Evolutionary conservation across 2,329 filamentous ascomycete species (phyloP).

Genomic region (Cercospora janseana): DNA sequence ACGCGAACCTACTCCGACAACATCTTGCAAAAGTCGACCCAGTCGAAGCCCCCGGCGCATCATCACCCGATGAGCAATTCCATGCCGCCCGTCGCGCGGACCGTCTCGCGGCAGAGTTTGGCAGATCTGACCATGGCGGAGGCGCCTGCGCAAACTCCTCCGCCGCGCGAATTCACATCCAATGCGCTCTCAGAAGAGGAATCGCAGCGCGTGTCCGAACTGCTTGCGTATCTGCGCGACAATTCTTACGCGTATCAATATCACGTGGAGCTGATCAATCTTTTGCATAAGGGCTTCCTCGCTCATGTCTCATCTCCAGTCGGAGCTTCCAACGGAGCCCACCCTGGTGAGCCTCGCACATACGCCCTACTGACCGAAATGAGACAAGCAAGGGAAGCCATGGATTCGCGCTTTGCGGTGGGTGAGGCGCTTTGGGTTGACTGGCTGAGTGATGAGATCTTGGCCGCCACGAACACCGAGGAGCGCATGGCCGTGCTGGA

Average conservation of each 20-base stretch:
- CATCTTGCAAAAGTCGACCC: slow-evolving; percentile 31
- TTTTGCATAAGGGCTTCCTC: slow-evolving; percentile 50
- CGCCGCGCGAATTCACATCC: slow-evolving; percentile 45
- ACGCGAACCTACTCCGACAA: slow-evolving; percentile 38
- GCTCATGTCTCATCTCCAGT: slow-evolving; percentile 40
- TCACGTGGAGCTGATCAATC: slow-evolving; percentile 49
- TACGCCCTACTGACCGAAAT: slow-evolving; percentile 49
- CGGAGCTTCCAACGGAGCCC: slow-evolving; percentile 22
- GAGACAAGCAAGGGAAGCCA: slow-evolving; percentile 54
- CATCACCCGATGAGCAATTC: slow-evolving; percentile 20
- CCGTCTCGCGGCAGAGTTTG: slow-evolving; percentile 45
- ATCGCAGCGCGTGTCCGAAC: slow-evolving; percentile 45
- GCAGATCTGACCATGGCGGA: slow-evolving; percentile 51
- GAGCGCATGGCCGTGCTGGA: slow-evolving; percentile 69
- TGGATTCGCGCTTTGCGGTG: slow-evolving; percentile 64
- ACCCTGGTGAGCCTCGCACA: slow-evolving; percentile 37
- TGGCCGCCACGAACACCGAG: slow-evolving; percentile 60
- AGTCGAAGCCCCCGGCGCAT: slow-evolving; percentile 33
- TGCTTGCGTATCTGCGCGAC: slow-evolving; percentile 45
- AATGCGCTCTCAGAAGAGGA: slow-evolving; percentile 45
- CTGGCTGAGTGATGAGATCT: slow-evolving; percentile 70
- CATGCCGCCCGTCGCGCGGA: slow-evolving; percentile 38
- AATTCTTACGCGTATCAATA: slow-evolving; percentile 52
- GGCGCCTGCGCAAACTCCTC: slow-evolving; percentile 43
- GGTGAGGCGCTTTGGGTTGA: slow-evolving; percentile 77